Conservation (phyloP, 306 rosid species). For the Geum urbanum region DNA sequence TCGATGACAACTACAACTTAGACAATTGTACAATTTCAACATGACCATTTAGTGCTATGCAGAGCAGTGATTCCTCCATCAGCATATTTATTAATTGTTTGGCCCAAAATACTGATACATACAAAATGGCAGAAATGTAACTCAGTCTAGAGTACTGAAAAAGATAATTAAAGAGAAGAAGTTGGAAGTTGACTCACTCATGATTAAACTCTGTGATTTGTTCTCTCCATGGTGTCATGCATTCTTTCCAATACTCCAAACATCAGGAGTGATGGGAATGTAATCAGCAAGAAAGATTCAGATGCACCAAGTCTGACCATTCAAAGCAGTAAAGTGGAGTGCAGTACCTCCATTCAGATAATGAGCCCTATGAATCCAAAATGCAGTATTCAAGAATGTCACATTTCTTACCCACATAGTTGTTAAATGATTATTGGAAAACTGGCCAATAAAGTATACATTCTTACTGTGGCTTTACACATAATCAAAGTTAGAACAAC, state of each 20-base stretch:
- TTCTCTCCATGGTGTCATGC: slow-evolving; percentile 26
- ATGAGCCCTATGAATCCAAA: slow-evolving; percentile 82
- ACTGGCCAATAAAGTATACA: neutral
- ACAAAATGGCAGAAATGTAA: slow-evolving; percentile 27
- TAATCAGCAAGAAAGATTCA: slow-evolving; percentile 74
- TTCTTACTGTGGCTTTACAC: slow-evolving; percentile 66
- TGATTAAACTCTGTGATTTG: slow-evolving; percentile 55
- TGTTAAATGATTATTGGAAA: slow-evolving; percentile 11
- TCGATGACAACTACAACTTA: too few relatives aligned
- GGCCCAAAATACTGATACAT: slow-evolving; percentile 50
- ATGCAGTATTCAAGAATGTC: slow-evolving; percentile 29
- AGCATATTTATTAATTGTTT: slow-evolving; percentile 63
- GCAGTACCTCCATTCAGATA: slow-evolving; percentile 95
- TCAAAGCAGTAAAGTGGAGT: slow-evolving; percentile 84
- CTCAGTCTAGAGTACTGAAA: slow-evolving; percentile 21
- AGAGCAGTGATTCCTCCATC: slow-evolving; percentile 98
- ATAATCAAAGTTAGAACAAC: slow-evolving; percentile 75
- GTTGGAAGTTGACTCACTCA: slow-evolving; percentile 42
- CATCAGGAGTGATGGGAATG: slow-evolving; percentile 66
- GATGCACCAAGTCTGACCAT: slow-evolving; percentile 87
- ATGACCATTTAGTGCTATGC: slow-evolving; percentile 93
- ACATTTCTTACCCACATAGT: neutral
- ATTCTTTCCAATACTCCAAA: slow-evolving; percentile 49
- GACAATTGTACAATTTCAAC: slow-evolving; percentile 63
- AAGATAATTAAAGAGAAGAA: slow-evolving; percentile 16